phyloP scores from a whole-genome alignment of 495 filamentous ascomycete genomes.

The Xylaria cubensis region DNA sequence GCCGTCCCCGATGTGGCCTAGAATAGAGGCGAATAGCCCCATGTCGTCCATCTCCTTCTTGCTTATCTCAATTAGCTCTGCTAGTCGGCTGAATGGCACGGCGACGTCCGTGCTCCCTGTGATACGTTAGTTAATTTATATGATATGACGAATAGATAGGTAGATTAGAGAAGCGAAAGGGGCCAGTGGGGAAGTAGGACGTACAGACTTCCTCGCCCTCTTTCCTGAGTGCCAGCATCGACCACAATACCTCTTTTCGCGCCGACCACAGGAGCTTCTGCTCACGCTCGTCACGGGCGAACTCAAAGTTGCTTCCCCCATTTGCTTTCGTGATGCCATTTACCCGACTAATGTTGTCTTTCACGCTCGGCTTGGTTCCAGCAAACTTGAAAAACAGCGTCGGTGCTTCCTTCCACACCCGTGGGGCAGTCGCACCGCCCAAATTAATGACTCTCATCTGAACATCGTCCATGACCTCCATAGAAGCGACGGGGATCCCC shows the following conservation, averaged over 20 bases:
- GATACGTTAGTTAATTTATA: not conserved
- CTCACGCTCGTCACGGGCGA: conserved; percentile 71
- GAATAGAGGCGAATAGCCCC: conserved; percentile 82
- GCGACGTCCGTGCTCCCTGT: conserved; percentile 82
- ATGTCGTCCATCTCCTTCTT: conserved; percentile 88
- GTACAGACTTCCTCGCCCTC: conserved; percentile 65
- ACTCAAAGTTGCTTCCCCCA: conserved; percentile 73
- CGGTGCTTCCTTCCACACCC: conserved; percentile 75
- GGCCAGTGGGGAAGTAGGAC: conserved; percentile 26
- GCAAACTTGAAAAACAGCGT: conserved; percentile 88
- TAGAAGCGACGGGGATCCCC: conserved; percentile 76
- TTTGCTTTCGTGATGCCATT: conserved; percentile 67
- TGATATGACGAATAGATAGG: not conserved
- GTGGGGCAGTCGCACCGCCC: conserved; percentile 67
- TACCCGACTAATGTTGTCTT: conserved; percentile 71
- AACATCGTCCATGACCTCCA: conserved; percentile 86
- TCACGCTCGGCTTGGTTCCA: conserved; percentile 71
- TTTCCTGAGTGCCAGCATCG: conserved; percentile 71
- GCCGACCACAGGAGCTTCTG: conserved; percentile 77
- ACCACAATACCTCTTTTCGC: conserved; percentile 77
- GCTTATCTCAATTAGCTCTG: conserved; percentile 88
- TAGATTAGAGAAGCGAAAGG: not conserved
- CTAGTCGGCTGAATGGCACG: conserved; percentile 83
- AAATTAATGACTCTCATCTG: conserved; percentile 82
- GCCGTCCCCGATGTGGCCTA: conserved; percentile 71